Percentiles rank a stretch among this genome's conserved stretches.
phyloP scores from a whole-genome alignment of 495 filamentous ascomycete genomes.

The Hyaloscypha hepaticicola region DNA sequence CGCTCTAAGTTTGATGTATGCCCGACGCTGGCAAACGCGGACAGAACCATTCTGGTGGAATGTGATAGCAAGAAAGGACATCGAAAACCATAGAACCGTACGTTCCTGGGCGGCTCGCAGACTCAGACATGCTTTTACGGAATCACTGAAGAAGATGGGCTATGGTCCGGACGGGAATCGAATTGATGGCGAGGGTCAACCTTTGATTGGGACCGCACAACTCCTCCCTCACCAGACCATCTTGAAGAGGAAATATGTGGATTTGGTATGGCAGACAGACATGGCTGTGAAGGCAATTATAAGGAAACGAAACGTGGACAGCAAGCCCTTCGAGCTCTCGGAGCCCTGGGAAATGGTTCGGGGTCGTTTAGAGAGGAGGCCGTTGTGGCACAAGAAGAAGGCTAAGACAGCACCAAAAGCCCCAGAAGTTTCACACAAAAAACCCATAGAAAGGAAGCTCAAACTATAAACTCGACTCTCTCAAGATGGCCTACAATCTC shows the following conservation, averaged over 20 bases:
- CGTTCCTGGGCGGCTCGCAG: constrained; percentile 51
- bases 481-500: background rate
- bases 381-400: background rate
- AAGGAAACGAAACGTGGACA: background rate
- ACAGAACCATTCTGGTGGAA: constrained; percentile 53
- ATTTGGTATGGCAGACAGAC: constrained; percentile 25
- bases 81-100: constrained; percentile 48
- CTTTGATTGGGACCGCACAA: constrained; percentile 19
- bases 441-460: background rate
- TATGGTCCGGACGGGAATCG: constrained; percentile 52
- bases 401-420: background rate
- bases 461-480: constrained; percentile 1
- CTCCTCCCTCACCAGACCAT: constrained; percentile 4
- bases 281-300: constrained; percentile 15
- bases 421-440: background rate
- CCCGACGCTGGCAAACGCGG: constrained; percentile 26
- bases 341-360: background rate
- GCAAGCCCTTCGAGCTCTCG: too few species aligned
- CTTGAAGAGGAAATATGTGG: constrained; percentile 1
- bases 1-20: background rate
- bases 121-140: constrained; percentile 51
- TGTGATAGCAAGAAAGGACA: constrained; percentile 28
- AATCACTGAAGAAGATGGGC: constrained; percentile 54
- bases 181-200: constrained; percentile 6
- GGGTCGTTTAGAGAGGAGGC: background rate